These are phyloP conservation scores for Euphorbia schlechtendalii DNA, from an alignment of 441 rosid species.

Conservation along the genomic window DNA sequence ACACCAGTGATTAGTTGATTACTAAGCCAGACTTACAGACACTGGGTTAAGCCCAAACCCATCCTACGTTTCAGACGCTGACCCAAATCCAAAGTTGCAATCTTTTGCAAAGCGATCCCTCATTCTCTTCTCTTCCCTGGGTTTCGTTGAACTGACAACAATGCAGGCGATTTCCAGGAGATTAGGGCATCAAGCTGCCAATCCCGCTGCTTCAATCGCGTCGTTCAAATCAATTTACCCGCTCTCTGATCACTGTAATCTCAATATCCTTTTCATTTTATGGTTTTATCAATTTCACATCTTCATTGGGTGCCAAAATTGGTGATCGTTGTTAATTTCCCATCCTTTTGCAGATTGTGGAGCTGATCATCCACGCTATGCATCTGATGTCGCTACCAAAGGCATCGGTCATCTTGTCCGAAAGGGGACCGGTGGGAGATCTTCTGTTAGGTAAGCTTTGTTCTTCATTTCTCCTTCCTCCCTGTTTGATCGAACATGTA, in stretches of 20 bases:
- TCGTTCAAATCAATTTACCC: constrained; percentile 47
- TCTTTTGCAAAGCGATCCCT: neutral
- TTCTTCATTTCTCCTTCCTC: neutral
- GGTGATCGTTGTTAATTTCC: neutral
- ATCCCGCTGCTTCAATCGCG: constrained; percentile 36
- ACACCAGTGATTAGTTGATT: too few species aligned
- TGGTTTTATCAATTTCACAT: constrained; percentile 9
- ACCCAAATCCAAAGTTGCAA: constrained; percentile 12
- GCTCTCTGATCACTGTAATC: constrained; percentile 51
- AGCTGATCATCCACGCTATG: constrained; percentile 50
- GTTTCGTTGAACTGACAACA: constrained; percentile 25
- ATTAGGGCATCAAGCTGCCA: constrained; percentile 45
- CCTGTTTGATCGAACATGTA: neutral
- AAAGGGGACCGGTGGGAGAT: constrained; percentile 99
- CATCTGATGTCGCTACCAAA: constrained; percentile 53
- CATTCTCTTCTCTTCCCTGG: neutral
- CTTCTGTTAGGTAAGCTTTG: constrained; percentile 72
- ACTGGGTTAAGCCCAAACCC: neutral
- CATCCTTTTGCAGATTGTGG: constrained; percentile 40
- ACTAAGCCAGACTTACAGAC: too few species aligned
- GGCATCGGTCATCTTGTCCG: constrained; percentile 83
- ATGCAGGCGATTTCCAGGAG: constrained; percentile 78
- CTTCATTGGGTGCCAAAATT: neutral
- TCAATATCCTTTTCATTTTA: constrained; percentile 16
- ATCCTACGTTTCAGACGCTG: neutral